Evolutionary conservation across 1,284 basidiomycete genomes (phyloP), one percentile per base, ranked within the genome.

Genomic region (Trametes polyzona): DNA sequence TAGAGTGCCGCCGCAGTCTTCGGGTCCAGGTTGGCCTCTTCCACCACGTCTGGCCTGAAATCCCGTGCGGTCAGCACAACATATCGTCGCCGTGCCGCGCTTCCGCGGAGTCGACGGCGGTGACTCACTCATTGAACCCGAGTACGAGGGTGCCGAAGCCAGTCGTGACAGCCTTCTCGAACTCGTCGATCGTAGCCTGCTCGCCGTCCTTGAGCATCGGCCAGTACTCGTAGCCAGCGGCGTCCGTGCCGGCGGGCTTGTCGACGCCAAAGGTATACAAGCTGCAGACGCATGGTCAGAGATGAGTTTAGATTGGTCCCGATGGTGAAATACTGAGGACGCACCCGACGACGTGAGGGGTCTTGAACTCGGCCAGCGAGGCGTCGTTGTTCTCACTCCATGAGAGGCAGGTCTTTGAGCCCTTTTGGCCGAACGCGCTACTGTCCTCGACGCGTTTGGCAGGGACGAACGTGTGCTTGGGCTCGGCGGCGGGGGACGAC

Each of bases 81-180:
- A 32, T 19, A 39, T 24, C 26, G 36, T n/a, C n/a, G n/a, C n/a
- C 14, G 46, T 26, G 8, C 2, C 12, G 11, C 33, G 4, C 48
- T 16, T 27, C 26, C 19, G 32, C 39, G 49, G 21, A 19, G 27
- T 5, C 16, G 29, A 32, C 17, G 17, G 17, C 29, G n/a, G 54
- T 11, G 2, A 75, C 84, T 33, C 65, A 88, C 88, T 91, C 90
- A 72, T 93, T 94, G 73, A 83, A 77, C 58, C 85, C 88, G 33
- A 92, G 68, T 48, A 82, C 81, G 57, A 74, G 71, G 42, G 79
- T 75, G 52, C 84, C 80, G 52, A 84, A 78, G 56, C 82, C 78
- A 48, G 75, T 67, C 16, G 73, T 71, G 42, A 83, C 83, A 63
- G 75, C 70, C 2, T 65, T 63, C 57, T 74, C 58, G 67, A 84